Evolutionary conservation across 2,329 filamentous ascomycete species (phyloP).

Genomic region (Colletotrichum sp.): DNA sequence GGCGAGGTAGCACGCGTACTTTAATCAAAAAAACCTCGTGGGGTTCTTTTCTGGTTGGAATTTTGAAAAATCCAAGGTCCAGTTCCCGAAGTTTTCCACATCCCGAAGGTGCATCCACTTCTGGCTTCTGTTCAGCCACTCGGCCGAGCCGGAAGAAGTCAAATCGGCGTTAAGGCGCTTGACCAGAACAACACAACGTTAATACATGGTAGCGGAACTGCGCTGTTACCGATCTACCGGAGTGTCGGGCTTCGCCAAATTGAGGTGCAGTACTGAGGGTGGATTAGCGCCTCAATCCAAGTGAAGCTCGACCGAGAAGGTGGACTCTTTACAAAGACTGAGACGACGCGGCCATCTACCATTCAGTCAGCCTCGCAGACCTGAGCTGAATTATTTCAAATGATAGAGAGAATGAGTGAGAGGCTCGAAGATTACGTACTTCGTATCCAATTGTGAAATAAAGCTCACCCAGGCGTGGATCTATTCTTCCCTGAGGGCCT

Average conservation of each 20-base stretch:
- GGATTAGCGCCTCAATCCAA: neutral
- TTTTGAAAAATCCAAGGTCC: neutral
- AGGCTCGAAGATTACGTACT: neutral
- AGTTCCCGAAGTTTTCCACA: neutral
- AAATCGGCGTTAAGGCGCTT: neutral
- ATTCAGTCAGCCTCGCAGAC: neutral
- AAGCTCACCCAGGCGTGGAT: neutral
- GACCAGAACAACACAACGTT: neutral
- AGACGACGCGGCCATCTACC: neutral
- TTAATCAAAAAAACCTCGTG: neutral
- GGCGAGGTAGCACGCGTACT: neutral
- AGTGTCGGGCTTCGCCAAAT: neutral
- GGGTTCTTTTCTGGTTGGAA: neutral
- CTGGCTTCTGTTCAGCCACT: neutral
- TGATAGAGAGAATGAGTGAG: neutral
- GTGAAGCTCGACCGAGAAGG: neutral
- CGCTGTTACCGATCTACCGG: neutral
- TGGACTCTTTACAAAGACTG: rapidly evolving
- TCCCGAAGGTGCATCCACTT: neutral
- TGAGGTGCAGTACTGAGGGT: neutral
- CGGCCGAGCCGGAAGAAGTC: neutral
- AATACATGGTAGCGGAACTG: neutral
- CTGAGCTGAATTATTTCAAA: neutral
- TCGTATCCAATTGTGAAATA: neutral
- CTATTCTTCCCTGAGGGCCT: neutral